Evolutionary conservation across 2,329 filamentous ascomycete genomes (phyloP), one percentile per base, ranked within the genome.

Genomic region (Lachnellula hyalina): DNA sequence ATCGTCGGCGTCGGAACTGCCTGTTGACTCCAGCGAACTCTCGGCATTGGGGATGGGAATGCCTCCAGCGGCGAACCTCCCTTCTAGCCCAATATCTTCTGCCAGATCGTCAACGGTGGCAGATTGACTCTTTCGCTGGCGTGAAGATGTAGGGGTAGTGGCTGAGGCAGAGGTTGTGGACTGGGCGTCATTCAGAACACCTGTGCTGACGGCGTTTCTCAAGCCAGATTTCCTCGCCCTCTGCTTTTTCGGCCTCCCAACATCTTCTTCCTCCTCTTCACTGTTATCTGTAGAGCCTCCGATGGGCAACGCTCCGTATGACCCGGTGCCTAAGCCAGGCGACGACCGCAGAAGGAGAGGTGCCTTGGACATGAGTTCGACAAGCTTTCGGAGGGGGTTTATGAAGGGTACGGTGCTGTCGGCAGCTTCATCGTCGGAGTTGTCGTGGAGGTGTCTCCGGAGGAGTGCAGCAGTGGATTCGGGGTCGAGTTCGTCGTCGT

Each of bases 271-370:
- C 25, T 71, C 65, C 12, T 69, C 65, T 25, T 66, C 67, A 19
- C 65, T 67, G 41, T 69, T 68, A 32, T 71, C 68, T n/a, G 64
- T 66, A 28, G 71, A 68, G 5, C 69, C 73, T 38, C 74, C 68
- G 42, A 78, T 63, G 5, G 79, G 80, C 21, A 81, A 74, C 4
- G 80, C 80, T 52, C 82, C 82, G 67, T 85, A 85, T 15, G 81
- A 83, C 21, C 80, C 79, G 36, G 80, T 83, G 54, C 80, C 82
- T 67, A 80, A 77, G 35, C 79, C 80, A 44, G 82, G 81, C 60
- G 81, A 81, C 49, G 81, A 81, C 57, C 80, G 78, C 67, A 83
- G 71, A 52, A 86, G 72, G 54, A 85, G 76, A 55, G 81, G 81
- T 58, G 77, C 73, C 67, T 73, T 74, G 49, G 73, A 75, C 73